Evolutionary conservation across 768 basidiomycete genomes (phyloP).

Genomic region (Hygrocybe coccinea): DNA sequence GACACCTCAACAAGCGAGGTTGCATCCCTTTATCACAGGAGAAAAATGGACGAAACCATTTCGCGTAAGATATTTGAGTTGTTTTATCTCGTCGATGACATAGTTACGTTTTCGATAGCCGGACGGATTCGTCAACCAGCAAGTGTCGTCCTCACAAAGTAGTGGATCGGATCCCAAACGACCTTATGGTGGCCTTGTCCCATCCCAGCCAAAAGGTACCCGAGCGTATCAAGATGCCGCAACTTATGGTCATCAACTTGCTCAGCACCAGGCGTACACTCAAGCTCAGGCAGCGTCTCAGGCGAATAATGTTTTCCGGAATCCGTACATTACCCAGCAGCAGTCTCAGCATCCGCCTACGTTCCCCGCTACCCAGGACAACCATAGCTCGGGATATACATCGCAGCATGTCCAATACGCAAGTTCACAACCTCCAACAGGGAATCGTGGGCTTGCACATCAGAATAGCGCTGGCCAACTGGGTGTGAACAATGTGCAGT

Average conservation of each 20-base stretch:
- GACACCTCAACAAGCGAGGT: conserved; percentile 93
- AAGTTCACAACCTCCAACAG: conserved; percentile 32
- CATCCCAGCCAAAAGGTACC: conserved; percentile 80
- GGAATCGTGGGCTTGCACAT: conserved; percentile 42
- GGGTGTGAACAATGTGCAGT: conserved; percentile 29
- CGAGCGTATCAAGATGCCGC: conserved; percentile 90
- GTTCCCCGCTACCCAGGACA: conserved; percentile 14
- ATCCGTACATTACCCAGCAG: conserved; percentile 71
- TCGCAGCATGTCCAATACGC: conserved; percentile 26
- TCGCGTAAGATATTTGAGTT: conserved; percentile 46
- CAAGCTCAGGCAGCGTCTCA: conserved; percentile 75
- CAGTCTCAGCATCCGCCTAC: conserved; percentile 29
- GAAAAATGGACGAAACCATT: conserved; percentile 91
- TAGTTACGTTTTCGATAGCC: conserved; percentile 37
- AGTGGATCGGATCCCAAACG: conserved; percentile 63
- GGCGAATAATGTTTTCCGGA: conserved; percentile 61
- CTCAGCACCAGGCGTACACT: conserved; percentile 89
- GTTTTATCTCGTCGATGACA: conserved; percentile 7
- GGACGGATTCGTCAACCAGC: conserved; percentile 39
- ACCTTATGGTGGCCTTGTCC: conserved; percentile 89
- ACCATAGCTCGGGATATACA: conserved; percentile 16
- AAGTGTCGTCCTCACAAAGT: conserved; percentile 27
- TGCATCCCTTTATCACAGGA: conserved; percentile 97
- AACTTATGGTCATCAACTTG: conserved; percentile 89
- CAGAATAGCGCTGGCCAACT: conserved; percentile 50